Evolutionary conservation across 2,329 filamentous ascomycete species (phyloP).

Genomic region (Sporothrix dimorphospora): DNA sequence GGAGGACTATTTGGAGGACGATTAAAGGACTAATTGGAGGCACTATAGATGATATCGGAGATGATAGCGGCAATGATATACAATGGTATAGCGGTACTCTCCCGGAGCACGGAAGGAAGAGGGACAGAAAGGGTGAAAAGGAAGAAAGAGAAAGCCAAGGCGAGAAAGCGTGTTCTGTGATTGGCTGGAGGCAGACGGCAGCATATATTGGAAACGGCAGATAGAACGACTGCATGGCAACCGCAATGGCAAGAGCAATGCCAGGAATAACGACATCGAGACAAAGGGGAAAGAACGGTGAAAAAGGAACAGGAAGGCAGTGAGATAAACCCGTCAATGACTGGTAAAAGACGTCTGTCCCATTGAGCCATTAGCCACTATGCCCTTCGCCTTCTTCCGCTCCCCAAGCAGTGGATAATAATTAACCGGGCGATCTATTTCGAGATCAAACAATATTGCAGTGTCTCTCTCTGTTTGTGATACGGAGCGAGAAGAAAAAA

Average conservation of each 20-base stretch:
- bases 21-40: not conserved
- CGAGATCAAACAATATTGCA: not conserved
- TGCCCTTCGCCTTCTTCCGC: not conserved
- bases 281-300: not conserved
- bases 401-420: not conserved
- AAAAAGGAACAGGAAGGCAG: not conserved
- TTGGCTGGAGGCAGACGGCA: not conserved
- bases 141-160: not conserved
- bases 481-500: not conserved
- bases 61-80: not conserved
- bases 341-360: not conserved
- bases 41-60: not conserved
- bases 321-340: not conserved
- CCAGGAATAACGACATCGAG: not conserved
- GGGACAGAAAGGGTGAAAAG: not conserved
- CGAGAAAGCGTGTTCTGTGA: constrained; percentile 15
- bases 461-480: not conserved
- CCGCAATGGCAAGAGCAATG: not conserved
- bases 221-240: not conserved
- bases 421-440: not conserved
- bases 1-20: not conserved
- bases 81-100: not conserved
- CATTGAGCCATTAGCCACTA: not conserved
- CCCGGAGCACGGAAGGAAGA: not conserved
- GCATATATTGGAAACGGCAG: constrained; percentile 3